Base-by-base conservation (phyloP, 1,139 yeast genomes). In the Kodamaea fungicola region DNA sequence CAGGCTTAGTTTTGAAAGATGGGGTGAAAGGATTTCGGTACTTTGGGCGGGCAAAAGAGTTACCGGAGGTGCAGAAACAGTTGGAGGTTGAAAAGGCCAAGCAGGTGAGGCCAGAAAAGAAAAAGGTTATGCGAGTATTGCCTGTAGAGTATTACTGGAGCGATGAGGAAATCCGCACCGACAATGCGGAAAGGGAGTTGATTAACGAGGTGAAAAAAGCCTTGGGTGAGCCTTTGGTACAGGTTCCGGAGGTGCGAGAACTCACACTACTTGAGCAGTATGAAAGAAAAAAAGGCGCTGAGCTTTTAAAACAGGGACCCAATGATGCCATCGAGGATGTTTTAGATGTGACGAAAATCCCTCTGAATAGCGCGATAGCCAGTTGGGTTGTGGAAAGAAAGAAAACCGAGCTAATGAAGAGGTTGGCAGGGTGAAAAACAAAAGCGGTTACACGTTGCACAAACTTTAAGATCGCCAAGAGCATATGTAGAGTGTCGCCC, bases 41-140 rank as follows among this genome's bases (percentile, higher is more conserved):
- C 57, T 89, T 79, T 61, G 97, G 97, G 0, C 61, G 96, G 34
- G 96, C 96, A 0, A 71, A 78, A 38, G 94, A 87, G 33, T 61
- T 89, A 9, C 86, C 90, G 0, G 96, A 87, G 46, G 90, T 83
- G 3, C 73, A 76, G 43, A 74, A 75, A 43, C 46, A 79, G 26
- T 49, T 82, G 23, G 64, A 71, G 41, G 30, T 37, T 24, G 40
- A 39, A 37, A 39, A 34, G 24, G 32, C 41, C 7, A 43, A 24
- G 27, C 27, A 24, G 2, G 8, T 22, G 10, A 19, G 36, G 30
- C 21, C 33, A 8, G 32, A 35, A 35, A 45, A 62, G 42, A 16
- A 16, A 16, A 16, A 16, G 19, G 19, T 16, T 5, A 5, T 16
- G 19, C 19, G 19, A 16, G 19, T 16, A 16, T 16, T 16, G 5